These are phyloP conservation scores for Pseudopyrenochaeta lycopersici DNA, from an alignment of 2,329 filamentous ascomycete genomes.

Conservation along the genomic window DNA sequence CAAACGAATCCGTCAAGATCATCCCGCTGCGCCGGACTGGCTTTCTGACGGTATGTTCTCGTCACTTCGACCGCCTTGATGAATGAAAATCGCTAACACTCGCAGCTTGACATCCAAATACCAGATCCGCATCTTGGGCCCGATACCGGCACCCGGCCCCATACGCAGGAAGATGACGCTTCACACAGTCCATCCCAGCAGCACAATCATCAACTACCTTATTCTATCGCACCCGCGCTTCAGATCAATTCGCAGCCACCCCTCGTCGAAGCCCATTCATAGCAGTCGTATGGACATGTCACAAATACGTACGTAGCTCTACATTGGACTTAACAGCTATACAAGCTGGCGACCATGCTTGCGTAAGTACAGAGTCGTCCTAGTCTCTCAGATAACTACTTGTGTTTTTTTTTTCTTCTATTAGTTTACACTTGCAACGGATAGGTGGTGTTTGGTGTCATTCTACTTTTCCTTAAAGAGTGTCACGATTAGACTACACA, in stretches of 20 bases:
- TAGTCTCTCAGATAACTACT: no score
- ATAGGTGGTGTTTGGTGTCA: background rate
- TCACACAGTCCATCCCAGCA: slow-evolving; percentile 14
- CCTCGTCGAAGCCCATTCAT: slow-evolving; percentile 24
- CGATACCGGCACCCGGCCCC: slow-evolving; percentile 40
- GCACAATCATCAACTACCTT: slow-evolving; percentile 28
- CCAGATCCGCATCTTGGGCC: slow-evolving; percentile 74
- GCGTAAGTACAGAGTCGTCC: background rate
- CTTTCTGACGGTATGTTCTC: slow-evolving; percentile 76
- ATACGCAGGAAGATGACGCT: slow-evolving; percentile 37
- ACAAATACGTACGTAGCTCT: background rate
- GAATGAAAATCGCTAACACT: background rate
- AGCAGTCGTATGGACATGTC: slow-evolving; percentile 8
- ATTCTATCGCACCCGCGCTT: slow-evolving; percentile 38
- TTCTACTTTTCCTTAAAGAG: background rate
- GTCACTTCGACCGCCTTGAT: no score
- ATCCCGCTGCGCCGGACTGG: slow-evolving; percentile 83
- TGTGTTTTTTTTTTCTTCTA: no score
- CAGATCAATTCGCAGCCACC: slow-evolving; percentile 41
- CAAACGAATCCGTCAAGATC: slow-evolving; percentile 72
- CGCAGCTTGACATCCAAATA: slow-evolving; percentile 80
- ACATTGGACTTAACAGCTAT: background rate
- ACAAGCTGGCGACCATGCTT: background rate
- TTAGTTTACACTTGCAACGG: background rate
- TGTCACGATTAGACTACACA: slow-evolving; percentile 14